These are phyloP conservation scores for Haberlea rhodopensis DNA, from an alignment of 257 asterid species.

Conservation along the genomic window DNA sequence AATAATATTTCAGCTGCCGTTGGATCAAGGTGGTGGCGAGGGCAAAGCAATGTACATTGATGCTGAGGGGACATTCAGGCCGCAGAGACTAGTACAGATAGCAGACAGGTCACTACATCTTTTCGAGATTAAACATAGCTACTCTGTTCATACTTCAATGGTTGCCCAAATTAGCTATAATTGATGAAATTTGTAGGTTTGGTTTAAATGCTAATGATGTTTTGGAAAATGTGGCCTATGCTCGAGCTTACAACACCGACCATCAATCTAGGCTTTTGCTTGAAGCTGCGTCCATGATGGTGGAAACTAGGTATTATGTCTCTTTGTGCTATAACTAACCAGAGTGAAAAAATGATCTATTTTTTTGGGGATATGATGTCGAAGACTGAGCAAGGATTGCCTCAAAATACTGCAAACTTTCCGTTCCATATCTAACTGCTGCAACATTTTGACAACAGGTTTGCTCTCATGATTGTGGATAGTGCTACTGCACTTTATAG, in stretches of 20 bases:
- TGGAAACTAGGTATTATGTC: constrained; percentile 7
- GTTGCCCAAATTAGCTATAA: constrained; percentile 8
- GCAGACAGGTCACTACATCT: constrained; percentile 71
- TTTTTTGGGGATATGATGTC: neutral
- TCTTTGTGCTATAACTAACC: neutral
- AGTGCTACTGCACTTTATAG: constrained; percentile 81
- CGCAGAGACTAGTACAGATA: constrained; percentile 90
- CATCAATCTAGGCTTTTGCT: constrained; percentile 59
- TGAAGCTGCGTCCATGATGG: constrained; percentile 66
- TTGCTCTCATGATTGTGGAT: constrained; percentile 19
- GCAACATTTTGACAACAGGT: neutral
- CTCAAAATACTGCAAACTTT: neutral
- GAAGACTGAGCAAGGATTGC: neutral
- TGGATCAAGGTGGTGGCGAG: constrained; percentile 97
- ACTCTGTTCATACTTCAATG: constrained; percentile 2
- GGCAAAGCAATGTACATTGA: constrained; percentile 99
- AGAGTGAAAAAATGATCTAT: neutral
- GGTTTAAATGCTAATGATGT: constrained; percentile 94
- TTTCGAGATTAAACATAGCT: constrained; percentile 11
- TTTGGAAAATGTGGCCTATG: constrained; percentile 77
- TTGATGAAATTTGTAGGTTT: constrained; percentile 44
- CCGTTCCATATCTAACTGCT: neutral
- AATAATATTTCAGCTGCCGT: constrained; percentile 62
- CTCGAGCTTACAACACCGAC: constrained; percentile 63
- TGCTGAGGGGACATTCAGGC: constrained; percentile 98